Percentiles rank a stretch among this genome's conserved stretches.
Conservation (phyloP, 768 basidiomycete species). For the Trametes sanguinea region DNA sequence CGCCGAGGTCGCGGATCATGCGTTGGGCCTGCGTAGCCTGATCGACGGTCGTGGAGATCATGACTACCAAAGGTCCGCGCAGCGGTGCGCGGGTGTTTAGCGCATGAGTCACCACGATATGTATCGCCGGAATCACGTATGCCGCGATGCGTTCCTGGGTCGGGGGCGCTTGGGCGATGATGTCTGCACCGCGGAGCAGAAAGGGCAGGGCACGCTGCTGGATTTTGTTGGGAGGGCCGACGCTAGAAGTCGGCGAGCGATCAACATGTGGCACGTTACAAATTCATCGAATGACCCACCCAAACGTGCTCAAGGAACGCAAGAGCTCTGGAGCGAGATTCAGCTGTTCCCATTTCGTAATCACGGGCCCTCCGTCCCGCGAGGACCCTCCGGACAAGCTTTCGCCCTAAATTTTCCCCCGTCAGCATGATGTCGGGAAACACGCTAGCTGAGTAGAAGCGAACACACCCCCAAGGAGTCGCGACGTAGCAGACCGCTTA, state of each 20-base stretch:
- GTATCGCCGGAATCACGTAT: slow-evolving; percentile 91
- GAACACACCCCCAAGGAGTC: slow-evolving; percentile 72
- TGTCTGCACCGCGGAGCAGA: slow-evolving; percentile 89
- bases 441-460: slow-evolving; percentile 12
- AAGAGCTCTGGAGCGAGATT: slow-evolving; percentile 83
- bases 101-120: slow-evolving; percentile 67
- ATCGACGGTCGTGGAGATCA: slow-evolving; percentile 97
- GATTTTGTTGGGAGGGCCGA: slow-evolving; percentile 98
- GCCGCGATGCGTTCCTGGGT: slow-evolving; percentile 98
- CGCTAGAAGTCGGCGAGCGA: slow-evolving; percentile 44
- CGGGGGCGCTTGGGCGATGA: slow-evolving; percentile 98
- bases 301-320: slow-evolving; percentile 89
- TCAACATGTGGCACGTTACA: slow-evolving; percentile 8
- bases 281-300: slow-evolving; percentile 53
- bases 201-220: slow-evolving; percentile 97
- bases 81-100: slow-evolving; percentile 56
- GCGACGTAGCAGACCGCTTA: slow-evolving; percentile 65
- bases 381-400: slow-evolving; percentile 49
- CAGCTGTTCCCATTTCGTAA: slow-evolving; percentile 97
- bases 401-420: slow-evolving; percentile 43
- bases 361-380: slow-evolving; percentile 76
- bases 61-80: slow-evolving; percentile 84
- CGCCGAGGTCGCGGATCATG: slow-evolving; percentile 92
- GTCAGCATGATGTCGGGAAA: slow-evolving; percentile 1
- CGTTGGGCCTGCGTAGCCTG: slow-evolving; percentile 97